Evolutionary conservation across 495 filamentous ascomycete species (phyloP).

Genomic region (Entonaema liquescens): DNA sequence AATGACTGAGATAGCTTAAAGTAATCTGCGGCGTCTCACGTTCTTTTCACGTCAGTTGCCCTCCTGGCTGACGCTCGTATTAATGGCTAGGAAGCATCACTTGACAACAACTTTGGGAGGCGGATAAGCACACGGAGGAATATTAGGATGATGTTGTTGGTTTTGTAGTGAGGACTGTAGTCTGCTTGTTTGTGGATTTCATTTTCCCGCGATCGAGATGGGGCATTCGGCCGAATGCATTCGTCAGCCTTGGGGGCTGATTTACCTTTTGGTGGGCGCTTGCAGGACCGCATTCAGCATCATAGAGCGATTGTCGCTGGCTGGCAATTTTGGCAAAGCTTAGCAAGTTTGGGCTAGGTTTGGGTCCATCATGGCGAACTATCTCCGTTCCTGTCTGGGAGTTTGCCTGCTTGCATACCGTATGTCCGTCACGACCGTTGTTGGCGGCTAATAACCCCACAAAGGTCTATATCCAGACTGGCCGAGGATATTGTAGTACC

Average conservation of each 20-base stretch:
- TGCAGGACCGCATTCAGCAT: conserved; percentile 31
- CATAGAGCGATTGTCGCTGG: conserved; percentile 14
- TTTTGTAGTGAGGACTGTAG: too few relatives aligned
- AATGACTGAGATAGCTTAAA: conserved; percentile 6
- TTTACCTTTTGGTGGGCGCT: conserved; percentile 11
- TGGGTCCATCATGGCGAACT: conserved; percentile 19
- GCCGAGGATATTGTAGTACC: not conserved
- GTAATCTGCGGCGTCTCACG: not conserved
- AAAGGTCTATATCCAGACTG: conserved; percentile 29
- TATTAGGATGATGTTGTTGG: not conserved
- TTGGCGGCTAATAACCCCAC: conserved; percentile 40
- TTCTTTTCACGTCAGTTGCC: conserved; percentile 12
- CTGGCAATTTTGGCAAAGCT: not conserved
- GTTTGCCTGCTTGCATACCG: conserved; percentile 19
- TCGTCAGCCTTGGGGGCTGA: conserved; percentile 23
- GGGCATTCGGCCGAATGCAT: conserved; percentile 29
- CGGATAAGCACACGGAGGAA: not conserved
- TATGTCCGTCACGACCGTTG: conserved; percentile 27
- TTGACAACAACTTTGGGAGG: not conserved
- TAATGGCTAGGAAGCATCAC: not conserved
- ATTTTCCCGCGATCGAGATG: conserved; percentile 9
- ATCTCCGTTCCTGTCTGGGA: conserved; percentile 26
- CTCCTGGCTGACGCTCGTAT: conserved; percentile 17
- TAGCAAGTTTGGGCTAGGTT: not conserved
- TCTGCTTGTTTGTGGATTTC: not conserved